Percentiles rank a stretch among this genome's conserved stretches.
Conservation (phyloP, 306 rosid species). For the Quercus dentata region DNA sequence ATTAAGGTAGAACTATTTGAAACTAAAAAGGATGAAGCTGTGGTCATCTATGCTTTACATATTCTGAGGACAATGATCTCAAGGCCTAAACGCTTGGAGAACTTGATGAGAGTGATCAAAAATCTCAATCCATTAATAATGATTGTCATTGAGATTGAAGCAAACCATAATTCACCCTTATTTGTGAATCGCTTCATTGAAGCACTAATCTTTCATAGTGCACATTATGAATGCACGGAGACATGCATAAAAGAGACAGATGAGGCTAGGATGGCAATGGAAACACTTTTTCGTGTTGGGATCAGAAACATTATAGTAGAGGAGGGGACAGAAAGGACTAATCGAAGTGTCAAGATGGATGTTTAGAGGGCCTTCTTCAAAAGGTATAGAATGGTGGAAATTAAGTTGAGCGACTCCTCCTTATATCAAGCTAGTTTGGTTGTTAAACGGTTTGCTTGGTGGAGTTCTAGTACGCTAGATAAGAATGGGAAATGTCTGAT, state of each 20-base stretch:
- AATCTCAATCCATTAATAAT: constrained; percentile 51
- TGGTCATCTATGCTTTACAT: too few species aligned
- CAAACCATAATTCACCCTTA: constrained; percentile 56
- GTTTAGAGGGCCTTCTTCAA: constrained; percentile 84
- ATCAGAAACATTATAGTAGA: constrained; percentile 46
- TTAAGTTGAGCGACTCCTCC: constrained; percentile 50
- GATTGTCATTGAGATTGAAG: constrained; percentile 59
- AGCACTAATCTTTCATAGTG: constrained; percentile 49
- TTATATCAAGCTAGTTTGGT: constrained; percentile 58
- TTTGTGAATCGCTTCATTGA: constrained; percentile 74
- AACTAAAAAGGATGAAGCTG: too few species aligned
- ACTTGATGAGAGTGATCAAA: constrained; percentile 55
- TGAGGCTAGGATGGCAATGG: constrained; percentile 28
- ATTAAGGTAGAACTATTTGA: too few species aligned
- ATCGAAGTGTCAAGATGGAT: constrained; percentile 48
- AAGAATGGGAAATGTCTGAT: constrained; percentile 36
- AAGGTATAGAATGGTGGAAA: constrained; percentile 58
- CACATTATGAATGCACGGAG: constrained; percentile 45
- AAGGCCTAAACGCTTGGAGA: constrained; percentile 55
- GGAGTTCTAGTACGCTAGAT: constrained; percentile 44
- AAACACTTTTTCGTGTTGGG: constrained; percentile 33
- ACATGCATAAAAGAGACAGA: constrained; percentile 33
- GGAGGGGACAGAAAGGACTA: constrained; percentile 54
- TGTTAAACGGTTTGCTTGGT: constrained; percentile 33
- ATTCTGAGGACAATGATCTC: constrained; percentile 9